Percentiles rank a stretch among this genome's conserved stretches.
These are phyloP conservation scores for Melastoma candidum DNA, from an alignment of 441 rosid species.

Conservation along the genomic window DNA sequence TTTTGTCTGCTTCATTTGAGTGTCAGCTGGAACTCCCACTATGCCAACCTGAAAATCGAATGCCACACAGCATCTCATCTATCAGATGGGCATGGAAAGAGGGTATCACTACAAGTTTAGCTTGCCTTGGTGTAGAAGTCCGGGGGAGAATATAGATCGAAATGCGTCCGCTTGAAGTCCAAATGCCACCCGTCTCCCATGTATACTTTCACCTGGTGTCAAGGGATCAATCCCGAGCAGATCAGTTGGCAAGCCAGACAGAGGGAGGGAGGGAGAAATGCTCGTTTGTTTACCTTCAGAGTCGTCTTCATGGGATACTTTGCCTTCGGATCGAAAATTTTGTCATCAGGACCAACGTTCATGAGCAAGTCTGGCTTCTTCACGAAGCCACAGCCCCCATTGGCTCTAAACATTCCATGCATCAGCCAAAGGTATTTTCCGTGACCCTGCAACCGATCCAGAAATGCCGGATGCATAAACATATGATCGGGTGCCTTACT, in stretches of 20 bases:
- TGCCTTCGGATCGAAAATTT: conserved; percentile 58
- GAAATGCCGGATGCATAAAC: background rate
- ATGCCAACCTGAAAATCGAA: conserved; percentile 41
- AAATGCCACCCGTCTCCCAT: conserved; percentile 90
- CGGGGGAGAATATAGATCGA: conserved; percentile 77
- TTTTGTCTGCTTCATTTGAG: conserved; percentile 50
- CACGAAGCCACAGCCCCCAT: conserved; percentile 68
- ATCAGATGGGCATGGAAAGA: no score
- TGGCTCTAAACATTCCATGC: conserved; percentile 86
- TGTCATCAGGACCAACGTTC: conserved; percentile 27
- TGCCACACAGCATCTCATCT: conserved; percentile 3
- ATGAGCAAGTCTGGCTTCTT: conserved; percentile 24
- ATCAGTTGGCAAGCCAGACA: no score
- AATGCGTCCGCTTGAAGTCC: conserved; percentile 69
- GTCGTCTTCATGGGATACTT: conserved; percentile 38
- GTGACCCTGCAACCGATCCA: conserved; percentile 35
- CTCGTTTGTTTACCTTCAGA: conserved; percentile 36
- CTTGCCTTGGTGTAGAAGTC: conserved; percentile 72
- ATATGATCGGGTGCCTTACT: background rate
- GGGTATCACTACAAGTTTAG: background rate
- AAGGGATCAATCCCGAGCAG: no score
- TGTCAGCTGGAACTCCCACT: conserved; percentile 65
- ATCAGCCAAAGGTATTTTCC: conserved; percentile 78
- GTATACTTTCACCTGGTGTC: conserved; percentile 51
- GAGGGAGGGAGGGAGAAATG: background rate